Percentiles rank a stretch among this genome's conserved stretches.
Evolutionary conservation across 2,329 filamentous ascomycete genomes (phyloP).

Genomic region (Ophiostoma sp.): DNA sequence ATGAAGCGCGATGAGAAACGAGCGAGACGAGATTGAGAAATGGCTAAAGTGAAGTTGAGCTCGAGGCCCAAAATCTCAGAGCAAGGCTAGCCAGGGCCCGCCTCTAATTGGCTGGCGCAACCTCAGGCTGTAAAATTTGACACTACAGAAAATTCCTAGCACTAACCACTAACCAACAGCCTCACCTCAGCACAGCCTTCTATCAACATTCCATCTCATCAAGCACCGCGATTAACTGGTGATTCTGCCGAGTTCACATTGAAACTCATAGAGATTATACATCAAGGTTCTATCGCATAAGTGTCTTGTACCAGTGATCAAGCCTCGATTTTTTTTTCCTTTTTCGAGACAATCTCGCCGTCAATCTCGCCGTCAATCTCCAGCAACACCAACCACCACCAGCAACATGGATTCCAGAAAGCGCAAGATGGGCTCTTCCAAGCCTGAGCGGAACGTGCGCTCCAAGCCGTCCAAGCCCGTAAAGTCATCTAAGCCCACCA

Average conservation of each 20-base stretch:
- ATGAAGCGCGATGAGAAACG: neutral
- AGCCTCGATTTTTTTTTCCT: neutral
- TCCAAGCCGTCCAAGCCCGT: neutral
- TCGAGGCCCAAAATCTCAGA: neutral
- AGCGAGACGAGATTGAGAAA: too few relatives aligned
- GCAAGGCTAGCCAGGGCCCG: neutral
- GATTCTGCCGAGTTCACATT: neutral
- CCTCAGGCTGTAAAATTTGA: neutral
- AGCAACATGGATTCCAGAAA: slow-evolving; percentile 37
- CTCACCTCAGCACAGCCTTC: neutral
- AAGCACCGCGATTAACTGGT: neutral
- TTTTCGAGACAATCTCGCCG: neutral
- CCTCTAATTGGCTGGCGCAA: slow-evolving; percentile 17
- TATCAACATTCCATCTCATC: slow-evolving; percentile 4
- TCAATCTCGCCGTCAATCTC: neutral
- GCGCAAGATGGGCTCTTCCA: slow-evolving; percentile 38
- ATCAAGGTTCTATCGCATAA: neutral
- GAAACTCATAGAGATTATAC: neutral
- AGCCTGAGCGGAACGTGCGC: slow-evolving; percentile 42
- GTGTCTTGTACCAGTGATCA: neutral
- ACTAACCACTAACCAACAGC: neutral
- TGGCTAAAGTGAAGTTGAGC: neutral
- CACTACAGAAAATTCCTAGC: neutral
- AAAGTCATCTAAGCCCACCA: slow-evolving; percentile 28
- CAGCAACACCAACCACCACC: neutral